Base-by-base conservation (phyloP, 352 stramenopile species). In the Saprolegnia diclina region DNA sequence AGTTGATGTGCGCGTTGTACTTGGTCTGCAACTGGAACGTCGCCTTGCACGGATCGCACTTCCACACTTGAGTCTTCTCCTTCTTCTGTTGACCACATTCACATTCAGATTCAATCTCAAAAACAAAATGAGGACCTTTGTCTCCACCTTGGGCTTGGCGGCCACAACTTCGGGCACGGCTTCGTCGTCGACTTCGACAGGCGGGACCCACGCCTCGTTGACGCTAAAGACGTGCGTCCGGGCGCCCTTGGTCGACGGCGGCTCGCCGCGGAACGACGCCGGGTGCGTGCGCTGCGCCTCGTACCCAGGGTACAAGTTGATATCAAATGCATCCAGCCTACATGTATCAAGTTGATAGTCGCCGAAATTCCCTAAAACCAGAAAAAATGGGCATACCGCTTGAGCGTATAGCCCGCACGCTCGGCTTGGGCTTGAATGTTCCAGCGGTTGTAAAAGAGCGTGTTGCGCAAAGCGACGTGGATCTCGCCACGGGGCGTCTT, bases 1-100 rank as follows among this genome's bases (percentile, higher is more conserved):
- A 91, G 72, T 94, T 94, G 72, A 91, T 83, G 74, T 94, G 85
- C 32, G 79, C 83, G 50, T 94, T 94, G 80, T 85, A 94, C 71
- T 91, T 91, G 73, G 90, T 92, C 32, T 79, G 56, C 62, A 89
- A 79, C 11, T 76, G 75, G 55, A 91, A 94, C 37, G 59, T 74
- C 42, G 85, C 66, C 18, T 70, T 64, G 54, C 85, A 94, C 16
- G 80, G 70, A 45, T 83, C 77, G 59, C 85, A 94, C 50, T 74
- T 71, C 66, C 86, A 72, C n/a, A 62, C 26, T 18, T 66, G 38
- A 10, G 71, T 44, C 21, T 69, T 65, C 2, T 64, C 71, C 10
- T 71, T 24, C 24, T 37, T 37, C 62, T 45, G 42, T 54, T 64
- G 22, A 16, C 40, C 24, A 4, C 35, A 21, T n/a, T n/a, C 5